Evolutionary conservation across 2,329 filamentous ascomycete genomes (phyloP).

Genomic region (Lachnellula subtilissima): DNA sequence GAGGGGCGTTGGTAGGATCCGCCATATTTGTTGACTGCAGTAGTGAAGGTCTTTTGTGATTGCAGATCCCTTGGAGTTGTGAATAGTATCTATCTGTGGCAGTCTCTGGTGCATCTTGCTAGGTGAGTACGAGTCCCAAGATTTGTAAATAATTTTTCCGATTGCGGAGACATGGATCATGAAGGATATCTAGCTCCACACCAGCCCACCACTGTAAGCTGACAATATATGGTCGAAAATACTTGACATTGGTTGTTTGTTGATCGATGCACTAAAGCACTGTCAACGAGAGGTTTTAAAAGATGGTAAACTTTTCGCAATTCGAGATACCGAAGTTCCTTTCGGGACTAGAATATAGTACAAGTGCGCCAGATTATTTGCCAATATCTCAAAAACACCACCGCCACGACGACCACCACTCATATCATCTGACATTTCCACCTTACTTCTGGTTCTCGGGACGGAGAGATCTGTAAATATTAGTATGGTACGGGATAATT

Average conservation of each 20-base stretch:
- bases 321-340: slow-evolving; percentile 28
- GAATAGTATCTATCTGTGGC: background rate
- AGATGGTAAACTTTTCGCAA: slow-evolving; percentile 29
- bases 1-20: slow-evolving; percentile 49
- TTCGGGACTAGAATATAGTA: slow-evolving; percentile 30
- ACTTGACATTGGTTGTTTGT: background rate
- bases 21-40: slow-evolving; percentile 40
- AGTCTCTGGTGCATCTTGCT: background rate
- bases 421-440: slow-evolving; percentile 8
- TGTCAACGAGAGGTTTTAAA: slow-evolving; percentile 6
- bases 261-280: slow-evolving; percentile 4
- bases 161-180: slow-evolving; percentile 14
- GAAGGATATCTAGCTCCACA: background rate
- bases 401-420: slow-evolving; percentile 1
- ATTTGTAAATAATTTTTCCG: slow-evolving; percentile 12
- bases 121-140: background rate
- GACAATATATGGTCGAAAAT: background rate
- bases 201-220: background rate
- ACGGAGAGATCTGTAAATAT: slow-evolving; percentile 58
- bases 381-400: slow-evolving; percentile 21
- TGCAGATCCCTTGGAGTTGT: background rate
- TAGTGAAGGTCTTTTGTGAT: background rate
- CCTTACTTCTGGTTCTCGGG: slow-evolving; percentile 76
- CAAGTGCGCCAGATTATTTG: slow-evolving; percentile 29
- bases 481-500: slow-evolving; percentile 7